A percentile compares a stretch with the other conserved stretches of the same genome.
These are phyloP conservation scores for Agrocybe praecox DNA, from an alignment of 768 basidiomycete species.

Conservation along the genomic window DNA sequence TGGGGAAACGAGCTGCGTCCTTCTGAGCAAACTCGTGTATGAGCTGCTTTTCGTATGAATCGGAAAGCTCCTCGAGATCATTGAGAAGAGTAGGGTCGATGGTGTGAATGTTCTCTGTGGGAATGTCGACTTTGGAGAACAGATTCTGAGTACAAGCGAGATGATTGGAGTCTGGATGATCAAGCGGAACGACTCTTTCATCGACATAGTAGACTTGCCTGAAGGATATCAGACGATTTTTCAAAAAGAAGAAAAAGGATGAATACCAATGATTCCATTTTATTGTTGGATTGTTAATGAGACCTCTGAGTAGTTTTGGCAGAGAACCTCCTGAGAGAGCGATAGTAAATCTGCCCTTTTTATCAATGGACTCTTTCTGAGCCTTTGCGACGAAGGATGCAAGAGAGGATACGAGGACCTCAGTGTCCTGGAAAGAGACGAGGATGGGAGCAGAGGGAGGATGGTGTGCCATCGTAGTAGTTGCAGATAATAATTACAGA, in stretches of 20 bases:
- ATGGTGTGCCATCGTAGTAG: constrained; percentile 43
- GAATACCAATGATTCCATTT: constrained; percentile 95
- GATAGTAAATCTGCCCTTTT: constrained; percentile 88
- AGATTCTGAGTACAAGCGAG: constrained; percentile 69
- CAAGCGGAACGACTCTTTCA: constrained; percentile 92
- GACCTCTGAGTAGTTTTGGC: constrained; percentile 76
- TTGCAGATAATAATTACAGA: not conserved
- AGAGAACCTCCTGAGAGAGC: constrained; percentile 94
- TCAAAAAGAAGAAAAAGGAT: not conserved
- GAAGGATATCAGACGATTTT: constrained; percentile 3
- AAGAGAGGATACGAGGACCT: constrained; percentile 63
- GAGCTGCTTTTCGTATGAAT: constrained; percentile 81
- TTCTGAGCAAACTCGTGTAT: constrained; percentile 90
- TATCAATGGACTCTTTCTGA: constrained; percentile 87
- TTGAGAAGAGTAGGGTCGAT: constrained; percentile 70
- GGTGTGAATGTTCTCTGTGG: constrained; percentile 74
- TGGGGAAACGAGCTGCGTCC: constrained; percentile 93
- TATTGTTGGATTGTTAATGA: constrained; percentile 63
- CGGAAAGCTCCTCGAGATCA: constrained; percentile 80
- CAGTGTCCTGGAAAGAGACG: constrained; percentile 62
- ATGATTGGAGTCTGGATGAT: constrained; percentile 94
- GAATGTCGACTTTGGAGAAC: constrained; percentile 84
- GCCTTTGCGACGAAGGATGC: constrained; percentile 84
- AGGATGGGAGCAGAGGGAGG: constrained; percentile 72
- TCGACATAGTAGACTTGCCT: constrained; percentile 99